Conservation (phyloP, 805 yeast genomes). For the Cyberlindnera xylosilytica region DNA sequence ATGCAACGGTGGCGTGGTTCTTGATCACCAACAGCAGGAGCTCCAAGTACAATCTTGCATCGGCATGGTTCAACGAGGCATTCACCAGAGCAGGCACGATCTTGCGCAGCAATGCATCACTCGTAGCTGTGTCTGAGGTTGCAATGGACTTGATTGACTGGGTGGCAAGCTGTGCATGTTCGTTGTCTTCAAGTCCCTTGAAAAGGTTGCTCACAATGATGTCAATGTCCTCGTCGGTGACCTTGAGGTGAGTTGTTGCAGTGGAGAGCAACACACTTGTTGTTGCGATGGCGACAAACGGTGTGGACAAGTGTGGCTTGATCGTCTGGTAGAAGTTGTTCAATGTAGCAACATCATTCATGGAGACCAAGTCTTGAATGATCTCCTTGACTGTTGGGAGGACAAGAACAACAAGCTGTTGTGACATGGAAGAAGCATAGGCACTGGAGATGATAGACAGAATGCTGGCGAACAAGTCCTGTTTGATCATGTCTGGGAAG, state of each 20-base stretch:
- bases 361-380: conserved; percentile 33
- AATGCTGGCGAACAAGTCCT: conserved; percentile 70
- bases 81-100: conserved; percentile 45
- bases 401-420: conserved; percentile 47
- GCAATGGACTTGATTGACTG: conserved; percentile 65
- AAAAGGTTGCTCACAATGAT: conserved; percentile 33
- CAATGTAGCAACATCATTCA: conserved; percentile 29
- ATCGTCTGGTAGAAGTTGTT: conserved; percentile 37
- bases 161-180: conserved; percentile 40
- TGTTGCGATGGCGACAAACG: conserved; percentile 34
- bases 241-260: conserved; percentile 30
- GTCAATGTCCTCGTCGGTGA: conserved; percentile 37
- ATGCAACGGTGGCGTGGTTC: conserved; percentile 15
- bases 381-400: conserved; percentile 49
- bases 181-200: conserved; percentile 33
- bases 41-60: conserved; percentile 32
- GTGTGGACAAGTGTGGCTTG: conserved; percentile 26
- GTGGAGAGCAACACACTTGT: conserved; percentile 43
- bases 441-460: conserved; percentile 48
- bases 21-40: conserved; percentile 21
- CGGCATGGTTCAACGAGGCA: conserved; percentile 24
- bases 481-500: conserved; percentile 65
- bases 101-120: conserved; percentile 38
- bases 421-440: conserved; percentile 27
- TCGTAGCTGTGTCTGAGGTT: conserved; percentile 27